Base-by-base conservation (phyloP, 225 moss, liverwort and hornwort species). In the Neckera pumila region DNA sequence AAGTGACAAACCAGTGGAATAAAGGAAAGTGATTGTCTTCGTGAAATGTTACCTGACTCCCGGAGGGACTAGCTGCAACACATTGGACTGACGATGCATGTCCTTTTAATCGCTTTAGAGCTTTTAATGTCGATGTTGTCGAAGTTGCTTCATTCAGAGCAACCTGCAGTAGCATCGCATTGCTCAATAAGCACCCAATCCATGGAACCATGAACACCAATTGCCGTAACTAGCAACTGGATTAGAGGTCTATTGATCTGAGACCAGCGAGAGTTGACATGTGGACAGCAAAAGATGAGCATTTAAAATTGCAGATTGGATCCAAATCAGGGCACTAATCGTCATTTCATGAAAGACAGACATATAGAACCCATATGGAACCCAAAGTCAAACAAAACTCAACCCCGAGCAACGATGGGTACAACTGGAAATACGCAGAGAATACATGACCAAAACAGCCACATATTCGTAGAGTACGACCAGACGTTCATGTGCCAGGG, bases 51-150 rank as follows among this genome's bases (percentile, higher is more conserved):
- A 98, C 98, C 98, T 91, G 91, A 86, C 66, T 92, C 61, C 97
- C 97, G 22, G 95, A 97, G 58, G 97, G 97, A 88, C 96, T 96
- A 81, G 94, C 88, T 38, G 96, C 89, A 59, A 97, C 96, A 81
- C 92, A 94, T 84, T 96, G 96, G 40, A 99, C 96, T 67, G 98
- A 96, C 31, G 95, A 89, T 17, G 87, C 91, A 67, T 99, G 98
- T 36, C 98, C 97, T 89, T 90, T 93, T 11, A 94, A 90, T 73
- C 88, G 91, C 87, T 94, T 96, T 11, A 47, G 30, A 53, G 98
- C 84, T 72, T 90, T 93, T 40, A 95, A 16, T 53, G 92, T 83
- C 51, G 87, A 62, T 61, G 89, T 74, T 51, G 81, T 79, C 31
- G 92, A 91, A 51, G 76, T 75, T 23, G 83, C 86, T 61, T 93